These are phyloP conservation scores for Hymenoscyphus fructigenus DNA, from an alignment of 2,329 filamentous ascomycete genomes.

Conservation along the genomic window DNA sequence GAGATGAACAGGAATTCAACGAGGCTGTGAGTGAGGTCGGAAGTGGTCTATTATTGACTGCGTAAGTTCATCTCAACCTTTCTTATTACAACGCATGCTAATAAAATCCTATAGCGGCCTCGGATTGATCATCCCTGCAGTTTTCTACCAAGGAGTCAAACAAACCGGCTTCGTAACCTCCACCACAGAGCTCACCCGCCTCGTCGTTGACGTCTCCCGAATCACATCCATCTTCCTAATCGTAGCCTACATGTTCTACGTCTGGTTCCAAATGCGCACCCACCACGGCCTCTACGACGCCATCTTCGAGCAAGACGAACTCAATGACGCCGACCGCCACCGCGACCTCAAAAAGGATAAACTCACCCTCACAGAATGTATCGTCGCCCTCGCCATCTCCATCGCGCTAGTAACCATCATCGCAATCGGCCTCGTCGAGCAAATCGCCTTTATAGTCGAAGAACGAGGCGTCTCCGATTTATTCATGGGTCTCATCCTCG, in stretches of 20 bases:
- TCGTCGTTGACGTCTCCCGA: conserved; percentile 66
- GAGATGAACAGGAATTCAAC: conserved; percentile 69
- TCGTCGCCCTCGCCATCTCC: conserved; percentile 63
- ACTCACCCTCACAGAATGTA: conserved; percentile 71
- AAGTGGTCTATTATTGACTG: conserved; percentile 72
- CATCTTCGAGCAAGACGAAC: conserved; percentile 70
- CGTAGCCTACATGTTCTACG: conserved; percentile 63
- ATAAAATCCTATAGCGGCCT: conserved; percentile 41
- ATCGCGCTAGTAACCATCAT: conserved; percentile 71
- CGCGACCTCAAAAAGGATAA: conserved; percentile 61
- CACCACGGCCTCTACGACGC: conserved; percentile 77
- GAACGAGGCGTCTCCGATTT: conserved; percentile 52
- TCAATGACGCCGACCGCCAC: conserved; percentile 61
- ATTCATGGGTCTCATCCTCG: conserved; percentile 71
- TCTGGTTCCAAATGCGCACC: conserved; percentile 72
- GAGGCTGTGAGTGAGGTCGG: conserved; percentile 77
- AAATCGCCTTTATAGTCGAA: conserved; percentile 64
- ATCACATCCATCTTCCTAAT: conserved; percentile 70
- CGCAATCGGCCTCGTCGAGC: conserved; percentile 69
- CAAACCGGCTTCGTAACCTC: conserved; percentile 51
- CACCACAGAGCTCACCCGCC: conserved; percentile 47
- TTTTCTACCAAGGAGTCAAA: conserved; percentile 56
- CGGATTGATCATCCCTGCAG: conserved; percentile 43
- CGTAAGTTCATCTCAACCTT: conserved; percentile 62
- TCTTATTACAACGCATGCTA: neutral